phyloP scores from a whole-genome alignment of 805 yeast genomes.

The Ogataea paraovalis region DNA sequence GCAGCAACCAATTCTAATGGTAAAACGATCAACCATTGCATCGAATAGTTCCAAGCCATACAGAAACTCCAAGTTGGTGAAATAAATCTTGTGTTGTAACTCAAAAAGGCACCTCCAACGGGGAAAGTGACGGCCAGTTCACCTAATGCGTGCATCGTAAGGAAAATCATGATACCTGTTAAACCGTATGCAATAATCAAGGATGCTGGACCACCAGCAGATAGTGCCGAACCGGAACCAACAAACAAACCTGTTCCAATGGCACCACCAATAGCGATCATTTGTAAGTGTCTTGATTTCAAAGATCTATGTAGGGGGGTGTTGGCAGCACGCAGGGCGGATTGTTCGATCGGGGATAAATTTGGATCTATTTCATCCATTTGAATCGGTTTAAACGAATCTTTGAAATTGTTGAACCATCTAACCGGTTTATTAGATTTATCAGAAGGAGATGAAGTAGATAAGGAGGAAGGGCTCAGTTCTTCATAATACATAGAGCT shows the following conservation, averaged over 20 bases:
- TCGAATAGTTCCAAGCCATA: conserved; percentile 49
- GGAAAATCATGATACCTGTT: conserved; percentile 51
- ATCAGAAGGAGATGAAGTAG: too few relatives aligned
- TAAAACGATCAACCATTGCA: conserved; percentile 45
- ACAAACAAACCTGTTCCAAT: conserved; percentile 77
- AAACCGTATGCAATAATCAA: conserved; percentile 51
- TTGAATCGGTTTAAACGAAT: conserved; percentile 19
- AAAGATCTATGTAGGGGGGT: conserved; percentile 44
- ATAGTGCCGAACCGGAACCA: conserved; percentile 56
- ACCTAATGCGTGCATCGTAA: conserved; percentile 56
- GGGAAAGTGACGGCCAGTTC: conserved; percentile 56
- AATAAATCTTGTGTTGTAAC: conserved; percentile 50
- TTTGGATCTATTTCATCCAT: conserved; percentile 35
- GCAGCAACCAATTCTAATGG: conserved; percentile 50
- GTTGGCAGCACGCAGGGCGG: conserved; percentile 39
- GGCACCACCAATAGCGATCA: conserved; percentile 75
- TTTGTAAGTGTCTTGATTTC: conserved; percentile 59
- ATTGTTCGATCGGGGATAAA: conserved; percentile 36
- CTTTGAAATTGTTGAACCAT: conserved; percentile 13
- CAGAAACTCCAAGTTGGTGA: conserved; percentile 55
- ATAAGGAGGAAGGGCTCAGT: too few relatives aligned
- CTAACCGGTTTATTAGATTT: background rate
- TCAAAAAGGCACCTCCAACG: conserved; percentile 53
- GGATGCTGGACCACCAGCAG: conserved; percentile 65
- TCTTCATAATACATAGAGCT: too few relatives aligned